Evolutionary conservation across 192 early-diverging fungal genomes (phyloP).

Genomic region (Podila epicladia): DNA sequence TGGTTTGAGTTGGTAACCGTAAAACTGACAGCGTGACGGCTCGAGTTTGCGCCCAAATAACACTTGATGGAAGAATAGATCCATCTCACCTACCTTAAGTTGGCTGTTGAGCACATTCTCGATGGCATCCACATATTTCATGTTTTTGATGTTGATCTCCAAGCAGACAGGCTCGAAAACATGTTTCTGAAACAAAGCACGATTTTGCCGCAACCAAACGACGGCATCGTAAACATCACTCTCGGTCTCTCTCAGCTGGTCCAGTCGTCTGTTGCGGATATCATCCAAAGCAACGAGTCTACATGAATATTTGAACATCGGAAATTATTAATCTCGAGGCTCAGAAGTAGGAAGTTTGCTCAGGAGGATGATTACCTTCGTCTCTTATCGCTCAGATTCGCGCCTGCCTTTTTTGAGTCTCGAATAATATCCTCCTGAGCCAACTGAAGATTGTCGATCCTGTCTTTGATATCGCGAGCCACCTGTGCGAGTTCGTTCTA

Average conservation of each 20-base stretch:
- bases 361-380: slow-evolving; percentile 12
- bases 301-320: background rate
- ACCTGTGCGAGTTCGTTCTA: slow-evolving; percentile 64
- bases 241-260: slow-evolving; percentile 57
- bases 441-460: slow-evolving; percentile 42
- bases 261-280: slow-evolving; percentile 61
- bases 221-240: slow-evolving; percentile 68
- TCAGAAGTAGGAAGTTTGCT: too few species aligned
- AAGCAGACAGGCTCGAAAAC: slow-evolving; percentile 81
- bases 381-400: slow-evolving; percentile 27
- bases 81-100: slow-evolving; percentile 55
- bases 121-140: slow-evolving; percentile 68
- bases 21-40: background rate
- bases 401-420: slow-evolving; percentile 11
- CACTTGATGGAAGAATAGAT: too few species aligned
- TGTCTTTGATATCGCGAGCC: slow-evolving; percentile 20
- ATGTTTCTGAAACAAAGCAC: slow-evolving; percentile 66
- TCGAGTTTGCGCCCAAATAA: background rate
- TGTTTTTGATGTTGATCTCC: slow-evolving; percentile 75
- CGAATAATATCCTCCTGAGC: slow-evolving; percentile 46
- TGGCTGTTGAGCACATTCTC: slow-evolving; percentile 62
- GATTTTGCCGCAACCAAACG: slow-evolving; percentile 76
- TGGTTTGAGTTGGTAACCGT: too few species aligned
- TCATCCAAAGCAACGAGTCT: slow-evolving; percentile 72
- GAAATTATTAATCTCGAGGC: too few species aligned